phyloP scores from a whole-genome alignment of 176 grass and related monocot species.

The Raddia guianensis region DNA sequence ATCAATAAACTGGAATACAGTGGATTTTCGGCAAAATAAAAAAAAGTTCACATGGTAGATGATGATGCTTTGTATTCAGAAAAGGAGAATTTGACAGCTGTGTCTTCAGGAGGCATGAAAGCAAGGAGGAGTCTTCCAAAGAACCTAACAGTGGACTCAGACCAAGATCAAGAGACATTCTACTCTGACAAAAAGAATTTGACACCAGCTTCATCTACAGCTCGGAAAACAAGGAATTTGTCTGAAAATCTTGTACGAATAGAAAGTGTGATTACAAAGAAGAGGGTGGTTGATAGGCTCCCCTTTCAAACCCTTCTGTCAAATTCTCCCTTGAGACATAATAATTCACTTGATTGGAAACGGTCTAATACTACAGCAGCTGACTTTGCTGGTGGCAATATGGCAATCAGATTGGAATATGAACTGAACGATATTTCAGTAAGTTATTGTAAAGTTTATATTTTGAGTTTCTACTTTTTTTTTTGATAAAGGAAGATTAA shows the following conservation, averaged over 20 bases:
- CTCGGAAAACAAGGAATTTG: conserved; percentile 46
- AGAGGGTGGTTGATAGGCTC: conserved; percentile 53
- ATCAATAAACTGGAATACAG: conserved; percentile 4
- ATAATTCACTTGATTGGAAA: conserved; percentile 35
- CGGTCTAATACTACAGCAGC: conserved; percentile 24
- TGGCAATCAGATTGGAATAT: conserved; percentile 46
- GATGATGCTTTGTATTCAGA: conserved; percentile 62
- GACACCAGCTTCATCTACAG: conserved; percentile 53
- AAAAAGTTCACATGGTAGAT: conserved; percentile 43
- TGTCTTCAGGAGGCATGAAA: conserved; percentile 49
- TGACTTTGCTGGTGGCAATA: conserved; percentile 15
- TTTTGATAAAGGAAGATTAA: no score
- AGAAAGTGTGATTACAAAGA: conserved; percentile 61
- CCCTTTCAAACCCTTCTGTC: conserved; percentile 65
- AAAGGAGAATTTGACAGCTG: conserved; percentile 85
- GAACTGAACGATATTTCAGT: conserved; percentile 38
- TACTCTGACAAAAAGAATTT: conserved; percentile 80
- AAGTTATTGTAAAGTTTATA: conserved; percentile 36
- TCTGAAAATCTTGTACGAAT: conserved; percentile 40
- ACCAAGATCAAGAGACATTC: conserved; percentile 56
- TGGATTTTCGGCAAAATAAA: conserved; percentile 39
- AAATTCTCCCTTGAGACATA: conserved; percentile 49
- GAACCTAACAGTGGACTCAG: conserved; percentile 22
- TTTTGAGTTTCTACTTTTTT: conserved; percentile 12
- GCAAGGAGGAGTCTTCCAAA: conserved; percentile 44